Evolutionary conservation across 345 rosid species (phyloP), one percentile per base, ranked within the genome.

Genomic region (Alliaria petiolata): DNA sequence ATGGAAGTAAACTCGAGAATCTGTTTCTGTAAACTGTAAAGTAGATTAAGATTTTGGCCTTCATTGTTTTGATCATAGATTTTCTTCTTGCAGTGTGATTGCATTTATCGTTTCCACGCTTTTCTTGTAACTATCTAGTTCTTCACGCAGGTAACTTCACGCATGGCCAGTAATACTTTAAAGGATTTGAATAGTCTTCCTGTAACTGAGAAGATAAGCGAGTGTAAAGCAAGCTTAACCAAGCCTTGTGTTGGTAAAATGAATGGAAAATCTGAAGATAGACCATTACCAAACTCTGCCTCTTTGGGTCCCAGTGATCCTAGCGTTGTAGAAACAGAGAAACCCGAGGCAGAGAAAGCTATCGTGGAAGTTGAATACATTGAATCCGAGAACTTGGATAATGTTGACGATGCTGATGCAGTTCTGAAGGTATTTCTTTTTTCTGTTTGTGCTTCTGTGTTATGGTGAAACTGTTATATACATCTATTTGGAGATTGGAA

Each of bases 341-440:
- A 85, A 57, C 63, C 82, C 26, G 85, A 54, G 31, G 72, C 52
- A 9, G 96, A 79, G 73, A 71, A 64, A 53, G 86, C 79, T 67
- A 75, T 16, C 62, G 53, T 79, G 20, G 98, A 93, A 84, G 85
- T 90, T 35, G 98, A 93, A 65, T 93, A 93, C 67, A 78, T 84
- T 31, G 96, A 90, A 7, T 90, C 98, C 2, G 89, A 83, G 77
- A 80, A 86, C 74, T 83, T 93, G 85, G 80, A 65, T 77, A 85
- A 87, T 78, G 78, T 93, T 34, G 86, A 89, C 47, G 92, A 93
- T 67, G 84, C 81, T 78, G 98, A 89, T 74, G 50, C 62, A 34
- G 67, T 72, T 76, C 55, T 88, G 11, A 81, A 88, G 97, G 98
- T 93, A 77, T 38, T 49, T 72, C n/a, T n/a, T n/a, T 38, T 20